Conservation (phyloP, 495 filamentous ascomycete genomes). For the Aspergillus nanangensis region DNA sequence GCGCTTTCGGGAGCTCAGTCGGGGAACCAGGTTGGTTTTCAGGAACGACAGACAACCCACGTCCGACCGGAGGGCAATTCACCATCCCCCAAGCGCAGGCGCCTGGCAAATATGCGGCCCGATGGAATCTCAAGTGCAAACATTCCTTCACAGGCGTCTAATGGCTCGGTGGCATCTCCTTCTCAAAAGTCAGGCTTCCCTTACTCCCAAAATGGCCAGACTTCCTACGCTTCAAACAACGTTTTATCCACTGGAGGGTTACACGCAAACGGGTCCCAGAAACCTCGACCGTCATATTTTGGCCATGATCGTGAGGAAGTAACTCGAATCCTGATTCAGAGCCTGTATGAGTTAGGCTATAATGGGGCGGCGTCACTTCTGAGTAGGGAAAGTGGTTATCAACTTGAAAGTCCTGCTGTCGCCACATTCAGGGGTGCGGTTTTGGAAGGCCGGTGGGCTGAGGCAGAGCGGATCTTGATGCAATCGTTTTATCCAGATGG, state of each 20-base stretch:
- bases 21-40: constrained; percentile 25
- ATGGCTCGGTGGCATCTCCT: constrained; percentile 33
- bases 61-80: constrained; percentile 34
- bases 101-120: constrained; percentile 58
- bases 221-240: constrained; percentile 22
- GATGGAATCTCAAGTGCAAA: constrained; percentile 47
- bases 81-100: constrained; percentile 56
- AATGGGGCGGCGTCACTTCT: constrained; percentile 66
- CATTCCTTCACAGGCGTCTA: constrained; percentile 44
- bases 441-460: constrained; percentile 73
- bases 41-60: constrained; percentile 18
- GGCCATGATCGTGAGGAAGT: constrained; percentile 93
- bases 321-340: constrained; percentile 88
- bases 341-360: constrained; percentile 84
- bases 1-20: constrained; percentile 17
- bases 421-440: constrained; percentile 80
- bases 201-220: constrained; percentile 48
- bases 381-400: constrained; percentile 77
- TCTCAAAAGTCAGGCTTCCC: constrained; percentile 37
- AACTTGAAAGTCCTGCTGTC: constrained; percentile 81
- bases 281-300: constrained; percentile 49
- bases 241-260: constrained; percentile 34
- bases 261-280: constrained; percentile 45
- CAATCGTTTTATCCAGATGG: constrained; percentile 49
- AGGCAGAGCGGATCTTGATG: constrained; percentile 78